Conservation (phyloP, 176 grass and related monocot species). For the Coix lacrymajobi region DNA sequence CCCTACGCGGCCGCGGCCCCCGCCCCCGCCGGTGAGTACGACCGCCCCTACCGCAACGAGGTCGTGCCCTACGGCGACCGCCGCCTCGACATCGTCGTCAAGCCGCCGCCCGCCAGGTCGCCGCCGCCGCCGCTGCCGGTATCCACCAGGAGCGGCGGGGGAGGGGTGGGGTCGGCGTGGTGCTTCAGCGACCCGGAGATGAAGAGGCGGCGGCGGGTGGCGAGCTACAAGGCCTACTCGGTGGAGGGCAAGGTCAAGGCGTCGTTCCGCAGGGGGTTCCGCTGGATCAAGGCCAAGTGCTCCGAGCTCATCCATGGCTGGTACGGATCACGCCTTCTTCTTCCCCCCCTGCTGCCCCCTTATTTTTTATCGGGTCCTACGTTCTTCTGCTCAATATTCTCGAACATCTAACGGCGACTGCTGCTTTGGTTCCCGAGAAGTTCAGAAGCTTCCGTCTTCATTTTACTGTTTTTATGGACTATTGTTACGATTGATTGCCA, state of each 20-base stretch:
- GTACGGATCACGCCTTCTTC: conserved; percentile 29
- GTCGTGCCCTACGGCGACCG: conserved; percentile 51
- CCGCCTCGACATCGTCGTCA: conserved; percentile 43
- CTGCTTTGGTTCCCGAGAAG: conserved; percentile 3
- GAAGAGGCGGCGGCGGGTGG: conserved; percentile 78
- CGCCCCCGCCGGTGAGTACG: conserved; percentile 20
- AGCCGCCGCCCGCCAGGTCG: conserved; percentile 27
- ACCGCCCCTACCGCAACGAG: conserved; percentile 47
- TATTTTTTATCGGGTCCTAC: neutral
- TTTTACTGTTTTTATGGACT: neutral
- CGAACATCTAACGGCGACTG: neutral
- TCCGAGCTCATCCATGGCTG: conserved; percentile 76
- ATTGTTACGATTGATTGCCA: neutral
- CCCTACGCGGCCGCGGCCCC: conserved; percentile 21
- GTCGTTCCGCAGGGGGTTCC: conserved; percentile 76
- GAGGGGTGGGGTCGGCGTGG: conserved; percentile 39
- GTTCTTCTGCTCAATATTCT: neutral
- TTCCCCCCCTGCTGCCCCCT: neutral
- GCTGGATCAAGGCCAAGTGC: conserved; percentile 97
- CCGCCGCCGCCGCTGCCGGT: conserved; percentile 36
- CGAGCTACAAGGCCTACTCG: conserved; percentile 95
- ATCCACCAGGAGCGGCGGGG: conserved; percentile 4
- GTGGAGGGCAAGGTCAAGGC: conserved; percentile 90
- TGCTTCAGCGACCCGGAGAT: conserved; percentile 95
- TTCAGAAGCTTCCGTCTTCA: neutral